phyloP scores from a whole-genome alignment of 2,329 filamentous ascomycete species.

The Leptographium radiaticola region DNA sequence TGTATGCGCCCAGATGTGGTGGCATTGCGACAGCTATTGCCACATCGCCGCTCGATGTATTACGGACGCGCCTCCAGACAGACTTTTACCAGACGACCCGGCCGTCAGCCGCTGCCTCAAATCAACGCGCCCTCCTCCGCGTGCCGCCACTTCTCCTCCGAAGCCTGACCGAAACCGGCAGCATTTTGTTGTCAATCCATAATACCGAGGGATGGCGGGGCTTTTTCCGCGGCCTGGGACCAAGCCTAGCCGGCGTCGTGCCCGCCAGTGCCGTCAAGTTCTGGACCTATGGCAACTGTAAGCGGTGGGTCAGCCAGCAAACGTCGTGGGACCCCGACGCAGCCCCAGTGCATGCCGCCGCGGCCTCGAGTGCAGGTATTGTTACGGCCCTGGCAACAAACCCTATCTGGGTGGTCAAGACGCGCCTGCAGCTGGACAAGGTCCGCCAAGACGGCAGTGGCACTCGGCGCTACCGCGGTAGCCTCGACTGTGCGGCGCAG shows the following conservation, averaged over 20 bases:
- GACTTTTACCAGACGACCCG: conserved; percentile 80
- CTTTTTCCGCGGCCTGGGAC: conserved; percentile 85
- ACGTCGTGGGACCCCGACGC: conserved; percentile 36
- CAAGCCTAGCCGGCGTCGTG: conserved; percentile 80
- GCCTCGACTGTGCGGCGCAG: conserved; percentile 75
- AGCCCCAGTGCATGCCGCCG: conserved; percentile 52
- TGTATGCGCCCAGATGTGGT: no score
- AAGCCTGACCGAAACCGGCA: conserved; percentile 74
- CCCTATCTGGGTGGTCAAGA: conserved; percentile 95
- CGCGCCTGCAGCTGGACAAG: conserved; percentile 81
- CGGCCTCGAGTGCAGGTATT: conserved; percentile 67
- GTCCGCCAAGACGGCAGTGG: conserved; percentile 51
- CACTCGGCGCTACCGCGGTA: conserved; percentile 66
- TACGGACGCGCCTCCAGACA: conserved; percentile 87
- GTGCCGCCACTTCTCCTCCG: conserved; percentile 49
- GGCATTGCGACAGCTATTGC: conserved; percentile 69
- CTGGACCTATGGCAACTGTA: conserved; percentile 85
- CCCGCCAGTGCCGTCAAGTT: conserved; percentile 89
- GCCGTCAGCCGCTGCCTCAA: conserved; percentile 30
- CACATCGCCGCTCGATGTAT: conserved; percentile 86
- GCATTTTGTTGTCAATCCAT: conserved; percentile 73
- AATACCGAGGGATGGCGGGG: conserved; percentile 71
- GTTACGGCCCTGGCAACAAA: conserved; percentile 86
- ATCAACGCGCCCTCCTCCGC: no score
- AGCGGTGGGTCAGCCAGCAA: conserved; percentile 57